A percentile compares a stretch with the other conserved stretches of the same genome.
These are phyloP conservation scores for Candida sithepensis DNA, from an alignment of 805 yeast genomes.

Conservation along the genomic window DNA sequence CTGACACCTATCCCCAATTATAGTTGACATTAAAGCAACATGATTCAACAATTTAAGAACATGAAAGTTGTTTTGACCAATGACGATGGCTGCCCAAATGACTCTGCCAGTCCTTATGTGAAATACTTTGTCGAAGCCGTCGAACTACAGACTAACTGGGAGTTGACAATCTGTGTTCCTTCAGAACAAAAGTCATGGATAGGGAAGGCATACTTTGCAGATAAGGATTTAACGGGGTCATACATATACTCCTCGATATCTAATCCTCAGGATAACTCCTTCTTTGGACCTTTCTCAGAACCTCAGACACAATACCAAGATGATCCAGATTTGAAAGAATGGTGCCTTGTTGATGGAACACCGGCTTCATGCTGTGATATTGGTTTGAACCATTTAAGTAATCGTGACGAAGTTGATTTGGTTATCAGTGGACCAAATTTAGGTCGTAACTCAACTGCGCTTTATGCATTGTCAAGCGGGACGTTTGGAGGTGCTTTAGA, in stretches of 20 bases:
- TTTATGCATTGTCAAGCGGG: slow-evolving; percentile 81
- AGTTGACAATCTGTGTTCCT: slow-evolving; percentile 73
- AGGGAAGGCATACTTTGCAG: slow-evolving; percentile 88
- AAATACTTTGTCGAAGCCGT: slow-evolving; percentile 69
- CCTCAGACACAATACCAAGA: slow-evolving; percentile 36
- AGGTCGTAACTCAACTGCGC: slow-evolving; percentile 82
- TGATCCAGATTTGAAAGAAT: slow-evolving; percentile 51
- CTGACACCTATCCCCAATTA: not conserved
- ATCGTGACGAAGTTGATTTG: slow-evolving; percentile 61
- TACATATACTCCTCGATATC: slow-evolving; percentile 53
- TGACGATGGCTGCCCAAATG: slow-evolving; percentile 66
- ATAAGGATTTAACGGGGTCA: slow-evolving; percentile 48
- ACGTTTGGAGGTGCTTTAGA: slow-evolving; percentile 94
- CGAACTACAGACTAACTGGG: slow-evolving; percentile 64
- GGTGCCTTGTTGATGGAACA: slow-evolving; percentile 79
- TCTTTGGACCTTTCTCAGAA: slow-evolving; percentile 55
- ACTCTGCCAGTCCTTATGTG: slow-evolving; percentile 69
- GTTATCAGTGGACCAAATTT: slow-evolving; percentile 89
- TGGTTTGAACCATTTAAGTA: slow-evolving; percentile 65
- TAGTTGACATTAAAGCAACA: not conserved
- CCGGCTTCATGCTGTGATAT: slow-evolving; percentile 90
- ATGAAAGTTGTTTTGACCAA: slow-evolving; percentile 5
- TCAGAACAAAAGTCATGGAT: slow-evolving; percentile 84
- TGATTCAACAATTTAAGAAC: not conserved
- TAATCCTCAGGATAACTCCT: slow-evolving; percentile 40